phyloP scores from a whole-genome alignment of 108 stramenopile species.

The Nitzschia sp. region DNA sequence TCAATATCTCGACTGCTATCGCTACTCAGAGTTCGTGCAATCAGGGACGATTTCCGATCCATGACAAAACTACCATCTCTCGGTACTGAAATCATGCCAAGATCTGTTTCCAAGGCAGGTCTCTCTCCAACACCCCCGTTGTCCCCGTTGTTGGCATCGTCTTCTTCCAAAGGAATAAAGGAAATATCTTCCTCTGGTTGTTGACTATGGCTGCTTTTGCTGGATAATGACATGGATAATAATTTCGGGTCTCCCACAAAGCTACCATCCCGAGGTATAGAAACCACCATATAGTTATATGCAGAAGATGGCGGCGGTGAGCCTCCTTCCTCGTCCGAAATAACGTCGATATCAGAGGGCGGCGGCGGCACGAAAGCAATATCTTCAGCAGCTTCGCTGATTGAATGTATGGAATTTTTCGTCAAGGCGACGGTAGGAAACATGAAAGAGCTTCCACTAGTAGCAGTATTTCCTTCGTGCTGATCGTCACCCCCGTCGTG shows the following conservation, averaged over 20 bases:
- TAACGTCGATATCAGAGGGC: background rate
- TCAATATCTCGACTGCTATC: constrained; percentile 13
- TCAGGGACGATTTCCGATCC: background rate
- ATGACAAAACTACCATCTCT: background rate
- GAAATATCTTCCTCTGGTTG: background rate
- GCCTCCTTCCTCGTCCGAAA: background rate
- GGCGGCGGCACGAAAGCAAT: background rate
- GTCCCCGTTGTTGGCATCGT: background rate
- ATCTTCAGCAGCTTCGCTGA: background rate
- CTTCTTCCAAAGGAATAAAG: background rate
- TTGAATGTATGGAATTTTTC: background rate
- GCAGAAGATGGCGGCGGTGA: too few relatives aligned
- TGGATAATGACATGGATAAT: background rate
- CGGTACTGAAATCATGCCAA: background rate
- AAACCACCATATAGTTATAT: too few relatives aligned
- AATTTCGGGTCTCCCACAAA: background rate
- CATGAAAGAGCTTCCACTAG: background rate
- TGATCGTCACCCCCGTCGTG: too few relatives aligned
- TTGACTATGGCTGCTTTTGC: too few relatives aligned
- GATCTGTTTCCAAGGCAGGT: background rate
- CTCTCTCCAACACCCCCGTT: background rate
- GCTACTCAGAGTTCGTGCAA: background rate
- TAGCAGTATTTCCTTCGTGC: background rate
- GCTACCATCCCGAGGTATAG: background rate
- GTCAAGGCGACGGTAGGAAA: background rate